A percentile compares a stretch with the other conserved stretches of the same genome.
Evolutionary conservation across 2,329 filamentous ascomycete genomes (phyloP).

Genomic region (Epichloe aotearoae): DNA sequence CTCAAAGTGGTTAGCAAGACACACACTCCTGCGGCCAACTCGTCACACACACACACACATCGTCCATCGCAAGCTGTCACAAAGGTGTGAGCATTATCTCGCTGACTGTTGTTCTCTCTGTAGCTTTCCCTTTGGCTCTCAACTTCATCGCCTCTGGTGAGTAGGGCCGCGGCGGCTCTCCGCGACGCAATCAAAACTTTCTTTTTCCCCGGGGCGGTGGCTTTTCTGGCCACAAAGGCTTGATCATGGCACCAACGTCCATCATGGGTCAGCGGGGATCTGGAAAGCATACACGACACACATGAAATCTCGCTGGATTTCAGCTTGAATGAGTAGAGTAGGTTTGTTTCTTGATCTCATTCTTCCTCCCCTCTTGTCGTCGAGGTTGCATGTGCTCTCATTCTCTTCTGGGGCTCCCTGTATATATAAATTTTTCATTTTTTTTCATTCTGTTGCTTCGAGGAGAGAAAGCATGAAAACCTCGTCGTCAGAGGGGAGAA

Average conservation of each 20-base stretch:
- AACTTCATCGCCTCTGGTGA: slow-evolving; percentile 91
- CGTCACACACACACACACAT: background rate
- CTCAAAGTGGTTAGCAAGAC: slow-evolving; percentile 60
- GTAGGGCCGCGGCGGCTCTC: slow-evolving; percentile 30
- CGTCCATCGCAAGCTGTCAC: background rate
- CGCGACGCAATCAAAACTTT: background rate
- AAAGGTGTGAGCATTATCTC: background rate
- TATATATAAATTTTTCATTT: no score
- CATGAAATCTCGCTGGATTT: background rate
- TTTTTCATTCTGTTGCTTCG: background rate
- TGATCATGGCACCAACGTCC: no score
- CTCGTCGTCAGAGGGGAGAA: slow-evolving; percentile 15
- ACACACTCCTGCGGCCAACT: slow-evolving; percentile 1
- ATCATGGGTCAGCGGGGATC: background rate
- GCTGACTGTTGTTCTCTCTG: slow-evolving; percentile 4
- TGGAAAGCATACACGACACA: background rate
- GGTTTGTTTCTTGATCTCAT: slow-evolving; percentile 29
- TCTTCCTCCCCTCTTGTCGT: slow-evolving; percentile 15
- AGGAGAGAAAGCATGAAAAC: background rate
- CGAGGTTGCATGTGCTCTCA: background rate
- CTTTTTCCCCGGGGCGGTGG: background rate
- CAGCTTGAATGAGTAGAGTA: slow-evolving; percentile 14
- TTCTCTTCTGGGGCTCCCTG: background rate
- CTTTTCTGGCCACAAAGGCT: background rate
- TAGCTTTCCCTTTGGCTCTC: slow-evolving; percentile 67